Conservation (phyloP, 169 alveolate species). For the Babesia bovis region DNA sequence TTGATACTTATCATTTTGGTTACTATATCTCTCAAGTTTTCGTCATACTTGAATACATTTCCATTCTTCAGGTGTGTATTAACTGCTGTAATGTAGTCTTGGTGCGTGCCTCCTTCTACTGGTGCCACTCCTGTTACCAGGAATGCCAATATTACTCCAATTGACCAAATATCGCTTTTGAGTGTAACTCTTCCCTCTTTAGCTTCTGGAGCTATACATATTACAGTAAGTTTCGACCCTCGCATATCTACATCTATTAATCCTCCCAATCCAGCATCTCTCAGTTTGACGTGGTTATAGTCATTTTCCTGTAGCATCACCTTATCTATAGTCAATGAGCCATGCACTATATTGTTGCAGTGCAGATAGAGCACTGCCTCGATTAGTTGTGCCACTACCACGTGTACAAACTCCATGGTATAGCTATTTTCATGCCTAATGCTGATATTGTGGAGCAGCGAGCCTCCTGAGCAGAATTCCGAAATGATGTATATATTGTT, state of each 20-base stretch:
- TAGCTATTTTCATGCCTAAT: conserved; percentile 14
- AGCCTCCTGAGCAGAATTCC: conserved; percentile 45
- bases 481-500: conserved; percentile 53
- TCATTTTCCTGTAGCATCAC: conserved; percentile 54
- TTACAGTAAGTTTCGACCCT: conserved; percentile 26
- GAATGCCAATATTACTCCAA: conserved; percentile 55
- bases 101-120: conserved; percentile 6
- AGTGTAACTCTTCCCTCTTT: conserved; percentile 1
- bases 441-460: conserved; percentile 15
- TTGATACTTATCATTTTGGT: conserved; percentile 31
- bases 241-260: conserved; percentile 14
- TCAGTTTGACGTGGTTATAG: conserved; percentile 7
- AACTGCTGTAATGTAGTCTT: conserved; percentile 14
- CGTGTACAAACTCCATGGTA: conserved; percentile 52
- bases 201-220: conserved; percentile 49
- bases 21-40: conserved; percentile 40
- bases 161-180: conserved; percentile 64
- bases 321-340: conserved; percentile 47
- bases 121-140: conserved; percentile 55
- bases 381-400: conserved; percentile 51
- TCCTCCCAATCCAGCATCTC: conserved; percentile 28
- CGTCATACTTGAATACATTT: conserved; percentile 30
- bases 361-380: conserved; percentile 62
- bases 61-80: background rate
- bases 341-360: conserved; percentile 63